These are phyloP conservation scores for Fusarium sublunatum DNA, from an alignment of 2,329 filamentous ascomycete genomes.

Conservation along the genomic window DNA sequence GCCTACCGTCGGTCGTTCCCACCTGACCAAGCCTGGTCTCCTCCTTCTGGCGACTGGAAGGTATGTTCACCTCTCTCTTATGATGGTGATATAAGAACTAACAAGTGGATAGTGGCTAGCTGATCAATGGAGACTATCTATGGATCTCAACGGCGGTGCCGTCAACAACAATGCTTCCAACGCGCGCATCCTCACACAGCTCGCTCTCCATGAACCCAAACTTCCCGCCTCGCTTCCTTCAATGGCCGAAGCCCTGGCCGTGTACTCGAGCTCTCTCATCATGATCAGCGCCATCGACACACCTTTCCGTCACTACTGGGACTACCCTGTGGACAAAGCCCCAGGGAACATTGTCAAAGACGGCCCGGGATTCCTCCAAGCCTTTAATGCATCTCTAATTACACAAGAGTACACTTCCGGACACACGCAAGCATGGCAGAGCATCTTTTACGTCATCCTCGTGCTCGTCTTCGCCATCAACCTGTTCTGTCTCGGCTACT, in stretches of 20 bases:
- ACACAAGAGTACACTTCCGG: constrained; percentile 78
- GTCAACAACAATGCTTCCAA: constrained; percentile 68
- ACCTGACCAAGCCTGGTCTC: constrained; percentile 47
- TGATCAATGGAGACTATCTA: constrained; percentile 63
- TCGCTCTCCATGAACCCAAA: constrained; percentile 55
- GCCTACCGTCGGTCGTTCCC: constrained; percentile 63
- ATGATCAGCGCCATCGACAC: constrained; percentile 68
- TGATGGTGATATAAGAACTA: neutral
- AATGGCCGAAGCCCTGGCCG: constrained; percentile 78
- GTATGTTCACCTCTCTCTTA: constrained; percentile 20
- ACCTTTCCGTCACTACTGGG: constrained; percentile 70
- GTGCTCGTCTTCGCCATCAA: constrained; percentile 74
- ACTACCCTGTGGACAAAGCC: constrained; percentile 47
- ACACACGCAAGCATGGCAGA: constrained; percentile 69
- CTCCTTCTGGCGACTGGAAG: constrained; percentile 62
- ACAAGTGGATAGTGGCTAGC: constrained; percentile 56
- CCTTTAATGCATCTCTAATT: constrained; percentile 72
- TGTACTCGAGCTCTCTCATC: constrained; percentile 74
- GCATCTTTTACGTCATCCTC: constrained; percentile 74
- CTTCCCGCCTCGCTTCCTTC: constrained; percentile 69
- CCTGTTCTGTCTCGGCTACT: constrained; percentile 71
- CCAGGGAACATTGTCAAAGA: constrained; percentile 51
- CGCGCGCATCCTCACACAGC: constrained; percentile 65
- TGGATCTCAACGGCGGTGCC: constrained; percentile 67
- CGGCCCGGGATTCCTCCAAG: constrained; percentile 59